Base-by-base conservation (phyloP, 2,329 filamentous ascomycete species). In the Fragosphaeria purpurea region DNA sequence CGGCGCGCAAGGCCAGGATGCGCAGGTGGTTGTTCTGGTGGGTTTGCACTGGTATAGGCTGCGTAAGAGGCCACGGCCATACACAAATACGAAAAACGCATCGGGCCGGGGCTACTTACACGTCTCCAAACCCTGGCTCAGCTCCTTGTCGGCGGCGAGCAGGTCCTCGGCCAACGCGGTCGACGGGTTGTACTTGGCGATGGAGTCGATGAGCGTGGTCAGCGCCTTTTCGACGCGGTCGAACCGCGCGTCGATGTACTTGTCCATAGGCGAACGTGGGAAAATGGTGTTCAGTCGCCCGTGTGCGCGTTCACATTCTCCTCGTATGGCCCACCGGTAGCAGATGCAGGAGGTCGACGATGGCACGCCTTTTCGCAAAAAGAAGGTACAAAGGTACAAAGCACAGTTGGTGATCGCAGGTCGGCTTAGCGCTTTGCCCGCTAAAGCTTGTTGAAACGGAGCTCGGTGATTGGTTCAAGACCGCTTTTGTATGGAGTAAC, bases 141-240 rank as follows among this genome's bases (percentile, higher is more conserved):
- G 75, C 53, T 83, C 79, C 41, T 75, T 71, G 62, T 94, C 86
- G 31, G 86, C 87, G 7, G 74, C 71, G 13, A 85, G 71, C 8
- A 94, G 79, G 56, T 89, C 84, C 51, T 78, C 71, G 6, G 84
- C 85, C 32, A 83, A 79, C 38, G 73, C 67, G 5, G 78, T 70
- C 6, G 84, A 86, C 0, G 88, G 87, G 60, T 89, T 88, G 67
- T 90, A 91, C 56, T 88, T 86, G 6, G 86, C 76, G 55, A 94
- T 85, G 0, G 86, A 90, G 63, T 89, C 85, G 58, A 89, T 83
- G 37, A 94, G 72, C 33, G 72, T 80, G 10, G 77, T 75, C 22
- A 94, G 71, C 1, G 81, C 79, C 59, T 76, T 79, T 59, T 86
- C 83, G 34, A 86, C 70, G 46, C 80, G 77, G 62, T 83, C 79